Conservation (phyloP, 2,329 filamentous ascomycete genomes). For the Penicillium sp. region DNA sequence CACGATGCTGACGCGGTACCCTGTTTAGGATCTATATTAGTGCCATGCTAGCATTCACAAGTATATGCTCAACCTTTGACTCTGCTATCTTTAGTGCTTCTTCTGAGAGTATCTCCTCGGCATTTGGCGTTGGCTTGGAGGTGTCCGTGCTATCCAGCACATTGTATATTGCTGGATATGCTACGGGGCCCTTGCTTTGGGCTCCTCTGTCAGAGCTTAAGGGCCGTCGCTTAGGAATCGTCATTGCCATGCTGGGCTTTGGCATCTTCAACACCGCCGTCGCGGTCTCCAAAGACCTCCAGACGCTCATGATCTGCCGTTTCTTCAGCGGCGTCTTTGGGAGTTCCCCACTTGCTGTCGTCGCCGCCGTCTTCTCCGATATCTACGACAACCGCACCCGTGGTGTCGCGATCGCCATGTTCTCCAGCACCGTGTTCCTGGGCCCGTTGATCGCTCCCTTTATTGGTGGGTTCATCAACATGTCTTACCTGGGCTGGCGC, state of each 20-base stretch:
- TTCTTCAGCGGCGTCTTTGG: slow-evolving; percentile 49
- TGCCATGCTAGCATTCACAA: slow-evolving; percentile 23
- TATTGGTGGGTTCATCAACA: slow-evolving; percentile 53
- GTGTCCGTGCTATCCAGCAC: slow-evolving; percentile 46
- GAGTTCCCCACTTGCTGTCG: slow-evolving; percentile 43
- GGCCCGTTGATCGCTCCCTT: slow-evolving; percentile 55
- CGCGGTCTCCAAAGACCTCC: slow-evolving; percentile 40
- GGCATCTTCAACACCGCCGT: slow-evolving; percentile 47
- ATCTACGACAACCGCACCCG: slow-evolving; percentile 48
- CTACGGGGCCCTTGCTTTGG: slow-evolving; percentile 58
- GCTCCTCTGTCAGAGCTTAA: slow-evolving; percentile 60
- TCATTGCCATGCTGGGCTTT: slow-evolving; percentile 43
- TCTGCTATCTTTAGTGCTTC: slow-evolving; percentile 66
- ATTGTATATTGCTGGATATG: slow-evolving; percentile 51
- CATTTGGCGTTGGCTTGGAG: slow-evolving; percentile 45
- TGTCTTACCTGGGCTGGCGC: slow-evolving; percentile 52
- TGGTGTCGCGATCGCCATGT: slow-evolving; percentile 45
- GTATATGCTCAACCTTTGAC: slow-evolving; percentile 48
- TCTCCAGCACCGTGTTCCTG: slow-evolving; percentile 52
- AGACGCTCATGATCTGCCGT: slow-evolving; percentile 41
- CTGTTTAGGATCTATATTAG: slow-evolving; percentile 15
- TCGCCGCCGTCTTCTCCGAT: slow-evolving; percentile 46
- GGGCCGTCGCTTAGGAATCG: slow-evolving; percentile 53
- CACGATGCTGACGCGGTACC: background rate
- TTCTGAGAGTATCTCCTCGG: slow-evolving; percentile 51